Percentiles rank a stretch among this genome's conserved stretches.
Conservation (phyloP, 129 eudicot species). For the Ambrosia artemisiifolia region DNA sequence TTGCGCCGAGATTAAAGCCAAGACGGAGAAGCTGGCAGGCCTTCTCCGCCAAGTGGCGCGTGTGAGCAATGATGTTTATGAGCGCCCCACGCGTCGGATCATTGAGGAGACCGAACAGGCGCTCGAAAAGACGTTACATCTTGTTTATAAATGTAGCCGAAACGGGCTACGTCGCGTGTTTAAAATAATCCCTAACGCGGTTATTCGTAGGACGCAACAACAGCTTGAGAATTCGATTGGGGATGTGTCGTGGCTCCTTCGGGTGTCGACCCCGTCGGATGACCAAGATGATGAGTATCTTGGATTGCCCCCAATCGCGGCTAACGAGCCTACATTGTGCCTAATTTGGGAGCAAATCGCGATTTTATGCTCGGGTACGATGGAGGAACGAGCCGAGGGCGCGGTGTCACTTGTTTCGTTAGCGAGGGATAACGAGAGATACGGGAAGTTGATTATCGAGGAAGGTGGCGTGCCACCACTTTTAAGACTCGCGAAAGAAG, state of each 20-base stretch:
- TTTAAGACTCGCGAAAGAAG: slow-evolving; percentile 51
- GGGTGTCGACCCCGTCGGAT: slow-evolving; percentile 48
- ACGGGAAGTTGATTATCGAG: slow-evolving; percentile 55
- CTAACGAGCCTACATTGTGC: slow-evolving; percentile 55
- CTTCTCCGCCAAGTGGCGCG: slow-evolving; percentile 63
- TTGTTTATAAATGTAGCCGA: slow-evolving; percentile 43
- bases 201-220: slow-evolving; percentile 30
- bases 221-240: slow-evolving; percentile 58
- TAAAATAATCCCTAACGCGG: slow-evolving; percentile 46
- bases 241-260: slow-evolving; percentile 61
- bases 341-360: slow-evolving; percentile 61
- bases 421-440: slow-evolving; percentile 52
- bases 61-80: slow-evolving; percentile 48
- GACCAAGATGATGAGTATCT: slow-evolving; percentile 42
- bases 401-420: slow-evolving; percentile 51
- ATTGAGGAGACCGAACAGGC: slow-evolving; percentile 52
- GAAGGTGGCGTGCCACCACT: slow-evolving; percentile 62
- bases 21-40: slow-evolving; percentile 48
- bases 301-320: slow-evolving; percentile 59
- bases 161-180: slow-evolving; percentile 46
- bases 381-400: slow-evolving; percentile 50
- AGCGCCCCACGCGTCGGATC: slow-evolving; percentile 62
- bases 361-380: slow-evolving; percentile 28
- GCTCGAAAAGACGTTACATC: slow-evolving; percentile 45
- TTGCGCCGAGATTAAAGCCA: slow-evolving; percentile 42